A percentile compares a stretch with the other conserved stretches of the same genome.
phyloP scores from a whole-genome alignment of 805 yeast genomes.

The Saturnispora hagleri region DNA sequence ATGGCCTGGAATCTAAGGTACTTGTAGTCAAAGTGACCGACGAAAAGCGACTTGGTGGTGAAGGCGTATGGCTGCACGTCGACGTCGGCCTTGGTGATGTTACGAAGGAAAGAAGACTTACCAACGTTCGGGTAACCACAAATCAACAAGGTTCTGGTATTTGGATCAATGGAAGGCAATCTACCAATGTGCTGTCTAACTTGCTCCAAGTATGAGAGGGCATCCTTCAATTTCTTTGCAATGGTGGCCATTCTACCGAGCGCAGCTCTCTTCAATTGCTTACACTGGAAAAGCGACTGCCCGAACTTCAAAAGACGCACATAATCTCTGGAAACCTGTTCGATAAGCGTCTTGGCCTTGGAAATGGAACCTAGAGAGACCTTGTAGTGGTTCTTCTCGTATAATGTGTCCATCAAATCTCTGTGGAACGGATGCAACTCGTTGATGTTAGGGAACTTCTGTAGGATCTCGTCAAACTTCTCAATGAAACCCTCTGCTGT shows the following conservation, averaged over 20 bases:
- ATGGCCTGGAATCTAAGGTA: constrained; percentile 97
- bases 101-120: constrained; percentile 86
- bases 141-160: constrained; percentile 91
- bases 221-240: constrained; percentile 89
- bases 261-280: constrained; percentile 97
- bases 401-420: constrained; percentile 94
- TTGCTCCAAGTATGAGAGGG: constrained; percentile 88
- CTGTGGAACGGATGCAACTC: constrained; percentile 98
- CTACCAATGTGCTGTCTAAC: constrained; percentile 99
- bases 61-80: constrained; percentile 99
- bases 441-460: constrained; percentile 91
- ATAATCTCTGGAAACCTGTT: constrained; percentile 94
- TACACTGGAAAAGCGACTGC: constrained; percentile 96
- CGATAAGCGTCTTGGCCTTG: constrained; percentile 87
- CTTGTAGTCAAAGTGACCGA: constrained; percentile 98
- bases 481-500: constrained; percentile 95
- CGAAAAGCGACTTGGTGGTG: constrained; percentile 94
- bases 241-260: constrained; percentile 99
- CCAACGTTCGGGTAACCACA: constrained; percentile 99
- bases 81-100: constrained; percentile 96
- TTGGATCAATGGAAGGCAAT: constrained; percentile 96
- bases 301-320: constrained; percentile 91
- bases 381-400: constrained; percentile 96
- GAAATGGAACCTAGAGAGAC: constrained; percentile 92
- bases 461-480: constrained; percentile 75